These are phyloP conservation scores for Micractinium conductrix DNA, from an alignment of 139 green algal genomes.

Conservation along the genomic window DNA sequence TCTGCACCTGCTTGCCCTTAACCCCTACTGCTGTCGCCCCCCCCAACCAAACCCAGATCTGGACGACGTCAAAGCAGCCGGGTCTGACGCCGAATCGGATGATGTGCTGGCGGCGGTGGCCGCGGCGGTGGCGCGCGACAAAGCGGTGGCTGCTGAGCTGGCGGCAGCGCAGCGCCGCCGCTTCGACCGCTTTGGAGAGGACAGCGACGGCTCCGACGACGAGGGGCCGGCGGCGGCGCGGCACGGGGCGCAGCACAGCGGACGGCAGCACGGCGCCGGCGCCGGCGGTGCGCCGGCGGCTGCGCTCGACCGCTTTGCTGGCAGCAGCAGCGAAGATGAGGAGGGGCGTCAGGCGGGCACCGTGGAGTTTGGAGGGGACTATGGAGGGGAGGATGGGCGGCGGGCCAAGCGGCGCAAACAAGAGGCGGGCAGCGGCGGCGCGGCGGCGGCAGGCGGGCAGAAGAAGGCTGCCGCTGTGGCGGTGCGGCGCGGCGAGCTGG, in stretches of 20 bases:
- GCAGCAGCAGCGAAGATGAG: slow-evolving; percentile 28
- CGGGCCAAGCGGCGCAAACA: neutral
- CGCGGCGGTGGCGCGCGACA: slow-evolving; percentile 23
- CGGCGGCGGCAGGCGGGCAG: neutral
- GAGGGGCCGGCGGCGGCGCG: neutral
- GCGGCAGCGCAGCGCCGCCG: neutral
- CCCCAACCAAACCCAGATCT: too few relatives aligned
- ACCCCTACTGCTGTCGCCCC: neutral
- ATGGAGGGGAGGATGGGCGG: neutral
- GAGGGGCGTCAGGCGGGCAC: neutral
- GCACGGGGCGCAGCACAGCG: neutral
- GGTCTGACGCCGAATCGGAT: slow-evolving; percentile 25
- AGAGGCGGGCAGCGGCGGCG: neutral
- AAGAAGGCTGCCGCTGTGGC: neutral
- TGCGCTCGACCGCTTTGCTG: slow-evolving; percentile 12
- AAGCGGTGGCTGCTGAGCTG: slow-evolving; percentile 21
- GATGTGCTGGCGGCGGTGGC: slow-evolving; percentile 33
- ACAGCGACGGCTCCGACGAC: neutral
- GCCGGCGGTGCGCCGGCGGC: neutral
- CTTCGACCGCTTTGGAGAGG: neutral
- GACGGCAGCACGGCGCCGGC: neutral
- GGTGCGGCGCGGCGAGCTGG: slow-evolving; percentile 30
- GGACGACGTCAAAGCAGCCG: slow-evolving; percentile 29
- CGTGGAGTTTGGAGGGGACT: slow-evolving; percentile 7
- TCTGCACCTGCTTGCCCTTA: too few relatives aligned